These are phyloP conservation scores for Scheffersomyces cryptocercus DNA, from an alignment of 1,139 yeast species.

Conservation along the genomic window DNA sequence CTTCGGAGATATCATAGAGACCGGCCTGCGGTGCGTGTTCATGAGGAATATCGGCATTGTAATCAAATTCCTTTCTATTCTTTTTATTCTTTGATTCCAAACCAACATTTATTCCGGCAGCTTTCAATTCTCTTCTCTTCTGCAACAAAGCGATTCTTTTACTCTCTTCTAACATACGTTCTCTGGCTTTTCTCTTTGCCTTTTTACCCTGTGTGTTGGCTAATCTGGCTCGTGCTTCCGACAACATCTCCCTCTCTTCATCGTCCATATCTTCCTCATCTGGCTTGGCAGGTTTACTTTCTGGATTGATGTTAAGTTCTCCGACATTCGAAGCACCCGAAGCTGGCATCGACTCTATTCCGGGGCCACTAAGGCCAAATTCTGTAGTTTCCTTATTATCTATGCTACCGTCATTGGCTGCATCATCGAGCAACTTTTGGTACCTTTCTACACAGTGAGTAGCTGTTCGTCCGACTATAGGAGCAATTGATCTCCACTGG, in stretches of 20 bases:
- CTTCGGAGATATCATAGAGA: constrained; percentile 66
- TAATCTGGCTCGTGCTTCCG: constrained; percentile 89
- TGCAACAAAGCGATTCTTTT: constrained; percentile 75
- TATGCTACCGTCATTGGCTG: constrained; percentile 22
- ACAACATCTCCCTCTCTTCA: constrained; percentile 87
- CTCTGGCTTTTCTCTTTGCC: constrained; percentile 89
- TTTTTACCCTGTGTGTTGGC: constrained; percentile 95
- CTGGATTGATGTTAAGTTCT: constrained; percentile 70
- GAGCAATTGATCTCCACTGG: constrained; percentile 91
- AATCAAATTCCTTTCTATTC: constrained; percentile 64
- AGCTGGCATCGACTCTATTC: constrained; percentile 56
- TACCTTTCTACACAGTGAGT: constrained; percentile 88
- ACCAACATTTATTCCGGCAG: constrained; percentile 73
- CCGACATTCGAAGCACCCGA: constrained; percentile 43
- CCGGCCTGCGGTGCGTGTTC: constrained; percentile 76
- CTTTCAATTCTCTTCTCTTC: constrained; percentile 80
- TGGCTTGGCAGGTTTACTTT: constrained; percentile 81
- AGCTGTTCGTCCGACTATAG: constrained; percentile 80
- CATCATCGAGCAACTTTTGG: constrained; percentile 69
- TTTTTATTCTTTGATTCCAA: constrained; percentile 53
- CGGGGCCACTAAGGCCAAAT: constrained; percentile 51
- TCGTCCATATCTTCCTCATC: constrained; percentile 80
- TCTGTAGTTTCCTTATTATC: constrained; percentile 31
- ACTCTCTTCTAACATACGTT: constrained; percentile 72
- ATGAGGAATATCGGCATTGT: constrained; percentile 79